Evolutionary conservation across 139 green algal species (phyloP).

Genomic region (Spirogloea muscicola): DNA sequence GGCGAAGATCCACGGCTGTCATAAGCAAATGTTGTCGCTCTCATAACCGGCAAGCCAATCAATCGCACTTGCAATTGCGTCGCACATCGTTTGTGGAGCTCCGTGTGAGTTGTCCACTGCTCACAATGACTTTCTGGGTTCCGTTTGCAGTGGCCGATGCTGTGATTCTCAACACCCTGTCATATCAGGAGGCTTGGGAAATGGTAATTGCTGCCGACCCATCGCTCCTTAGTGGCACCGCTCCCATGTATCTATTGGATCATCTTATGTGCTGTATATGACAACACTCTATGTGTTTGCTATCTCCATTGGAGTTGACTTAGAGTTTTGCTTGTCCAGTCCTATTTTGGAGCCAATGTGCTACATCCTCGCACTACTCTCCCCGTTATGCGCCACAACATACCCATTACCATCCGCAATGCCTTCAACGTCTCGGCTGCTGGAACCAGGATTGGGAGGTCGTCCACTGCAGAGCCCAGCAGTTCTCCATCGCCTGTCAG

Average conservation of each 20-base stretch:
- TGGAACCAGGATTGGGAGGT: conserved; percentile 52
- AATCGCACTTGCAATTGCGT: too few species aligned
- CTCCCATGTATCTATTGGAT: neutral
- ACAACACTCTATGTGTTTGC: neutral
- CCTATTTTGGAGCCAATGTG: conserved; percentile 96
- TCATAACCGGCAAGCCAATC: too few species aligned
- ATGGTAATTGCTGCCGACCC: conserved; percentile 54
- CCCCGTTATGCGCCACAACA: conserved; percentile 87
- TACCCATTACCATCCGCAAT: conserved; percentile 92
- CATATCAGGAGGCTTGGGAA: conserved; percentile 97
- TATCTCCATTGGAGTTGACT: too few species aligned
- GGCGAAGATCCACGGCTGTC: too few species aligned
- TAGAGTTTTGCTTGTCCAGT: conserved; percentile 12
- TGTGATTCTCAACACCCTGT: conserved; percentile 67
- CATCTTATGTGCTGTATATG: neutral
- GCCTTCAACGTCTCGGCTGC: conserved; percentile 84
- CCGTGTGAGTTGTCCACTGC: too few species aligned
- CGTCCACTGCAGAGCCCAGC: neutral
- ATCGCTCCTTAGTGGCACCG: neutral
- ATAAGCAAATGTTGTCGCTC: too few species aligned
- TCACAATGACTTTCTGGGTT: too few species aligned
- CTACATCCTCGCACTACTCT: conserved; percentile 93
- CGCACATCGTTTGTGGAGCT: too few species aligned
- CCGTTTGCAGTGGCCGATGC: conserved; percentile 63
- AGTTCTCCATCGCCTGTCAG: neutral